phyloP scores from a whole-genome alignment of 441 rosid species.

The Erodium trifolium region DNA sequence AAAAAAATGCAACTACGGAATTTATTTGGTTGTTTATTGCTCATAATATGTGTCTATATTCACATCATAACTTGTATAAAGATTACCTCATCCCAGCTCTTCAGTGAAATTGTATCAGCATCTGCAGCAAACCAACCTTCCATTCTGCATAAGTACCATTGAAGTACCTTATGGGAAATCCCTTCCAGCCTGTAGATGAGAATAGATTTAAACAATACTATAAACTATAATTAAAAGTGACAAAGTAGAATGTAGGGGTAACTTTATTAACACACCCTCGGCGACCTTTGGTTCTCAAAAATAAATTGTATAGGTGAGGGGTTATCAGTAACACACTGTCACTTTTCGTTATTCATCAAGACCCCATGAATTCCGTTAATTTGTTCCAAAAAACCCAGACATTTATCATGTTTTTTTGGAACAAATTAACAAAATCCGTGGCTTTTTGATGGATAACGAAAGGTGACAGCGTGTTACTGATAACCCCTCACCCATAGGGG shows the following conservation, averaged over 20 bases:
- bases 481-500: no score
- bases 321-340: no score
- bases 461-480: no score
- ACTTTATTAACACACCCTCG: no score
- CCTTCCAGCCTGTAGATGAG: slow-evolving; percentile 60
- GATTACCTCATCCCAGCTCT: slow-evolving; percentile 77
- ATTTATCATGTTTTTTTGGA: no score
- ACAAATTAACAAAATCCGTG: no score
- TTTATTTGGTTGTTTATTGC: neutral
- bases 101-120: slow-evolving; percentile 81
- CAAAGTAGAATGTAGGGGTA: neutral
- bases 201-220: slow-evolving; percentile 15
- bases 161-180: slow-evolving; percentile 73
- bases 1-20: neutral
- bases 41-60: neutral
- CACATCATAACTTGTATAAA: neutral
- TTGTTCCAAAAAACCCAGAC: no score
- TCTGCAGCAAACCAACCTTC: slow-evolving; percentile 99
- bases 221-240: neutral
- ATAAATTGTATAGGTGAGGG: no score
- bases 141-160: slow-evolving; percentile 96
- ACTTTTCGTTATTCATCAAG: no score
- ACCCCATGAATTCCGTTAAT: no score
- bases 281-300: no score
- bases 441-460: no score